Evolutionary conservation across 1,284 basidiomycete genomes (phyloP), one percentile per base, ranked within the genome.

Genomic region (Cutaneotrichosporon sp.): DNA sequence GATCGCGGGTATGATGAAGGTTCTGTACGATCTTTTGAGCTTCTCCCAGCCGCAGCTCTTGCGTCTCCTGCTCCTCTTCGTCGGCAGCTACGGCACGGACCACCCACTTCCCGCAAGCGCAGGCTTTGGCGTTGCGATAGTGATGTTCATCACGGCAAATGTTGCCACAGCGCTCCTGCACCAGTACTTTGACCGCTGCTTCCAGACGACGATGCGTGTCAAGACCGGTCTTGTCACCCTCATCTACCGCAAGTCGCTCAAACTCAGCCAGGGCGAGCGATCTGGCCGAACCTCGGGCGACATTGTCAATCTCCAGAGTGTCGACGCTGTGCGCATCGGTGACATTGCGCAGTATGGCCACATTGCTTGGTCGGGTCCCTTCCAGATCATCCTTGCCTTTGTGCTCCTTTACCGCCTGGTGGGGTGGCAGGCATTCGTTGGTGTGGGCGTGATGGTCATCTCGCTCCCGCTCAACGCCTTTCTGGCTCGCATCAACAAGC

Each of bases 41-140:
- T 97, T 97, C 74, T 71, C 85, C 3, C 93, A 97, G 69, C 94
- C 94, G 0, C 88, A 96, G 70, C 78, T 97, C 1, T 81, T 98
- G 24, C 82, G 88, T 16, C 79, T 83, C 63, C 78, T 98, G 8
- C 78, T 97, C 29, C 76, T 81, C 12, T 97, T 88, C 67, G 92
- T 96, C 39, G 83, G 87, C 0, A 74, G 76, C 5, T 93, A 91
- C 70, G 68, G 68, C 6, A 67, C 68, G 2, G 63, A 63, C 44
- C 57, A 65, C 24, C 70, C 73, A 12, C 63, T 72, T 56, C 63
- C 66, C 5, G 58, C 66, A 9, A 55, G 57, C 11, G 63, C 86
- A 62, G 90, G 92, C 8, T 90, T 90, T 62, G 75, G 82, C 5
- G 83, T 94, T 55, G 85, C 87, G 0, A 64, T 81, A 10, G 65